Evolutionary conservation across 352 stramenopile genomes (phyloP), one percentile per base, ranked within the genome.

Genomic region (Aphanomyces cochlioides): DNA sequence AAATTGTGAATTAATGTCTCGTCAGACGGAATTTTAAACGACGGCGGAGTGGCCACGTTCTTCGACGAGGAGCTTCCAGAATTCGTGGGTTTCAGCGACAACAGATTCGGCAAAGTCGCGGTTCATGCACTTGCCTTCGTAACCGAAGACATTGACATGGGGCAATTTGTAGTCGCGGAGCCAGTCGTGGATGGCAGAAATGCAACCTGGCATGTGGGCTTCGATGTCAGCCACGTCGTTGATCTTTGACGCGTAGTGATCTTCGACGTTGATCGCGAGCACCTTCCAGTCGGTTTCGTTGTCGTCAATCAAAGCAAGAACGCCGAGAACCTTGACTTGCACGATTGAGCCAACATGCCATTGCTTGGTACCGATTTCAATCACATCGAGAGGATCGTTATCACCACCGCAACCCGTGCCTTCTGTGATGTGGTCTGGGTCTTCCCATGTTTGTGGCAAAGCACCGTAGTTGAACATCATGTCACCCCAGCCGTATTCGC

Each of bases 221-320:
- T 98, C 96, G 34, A 99, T 95, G 87, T 99, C 97, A 41, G 89
- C 87, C 64, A 99, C 96, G 78, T 99, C 96, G 82, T 99, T 90
- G 76, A 99, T 97, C 84, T 99, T 87, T 37, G 85, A 82, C 28
- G 96, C 97, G 73, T 99, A 93, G 70, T 98, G 93, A 89, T 99
- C 97, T 72, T 98, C 92, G 15, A 90, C 90, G 74, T 96, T 93
- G 81, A 99, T 98, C 74, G 88, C 96, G 73, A 99, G 89, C 60
- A 99, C 92, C 88, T 99, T 99, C 97, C 97, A 99, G 81, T 99
- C 97, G 72, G 98, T 96, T 85, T 99, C 97, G 73, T 98, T 98
- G 85, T 99, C 96, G 80, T 99, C 97, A 74, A 99, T 99, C 82
- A 99, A 97, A 68, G 95, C 97, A 47, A 99, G 81, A 61, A 98